Evolutionary conservation across 768 basidiomycete species (phyloP), one percentile per base, ranked within the genome.

Genomic region (Cyclocybe aegerita): DNA sequence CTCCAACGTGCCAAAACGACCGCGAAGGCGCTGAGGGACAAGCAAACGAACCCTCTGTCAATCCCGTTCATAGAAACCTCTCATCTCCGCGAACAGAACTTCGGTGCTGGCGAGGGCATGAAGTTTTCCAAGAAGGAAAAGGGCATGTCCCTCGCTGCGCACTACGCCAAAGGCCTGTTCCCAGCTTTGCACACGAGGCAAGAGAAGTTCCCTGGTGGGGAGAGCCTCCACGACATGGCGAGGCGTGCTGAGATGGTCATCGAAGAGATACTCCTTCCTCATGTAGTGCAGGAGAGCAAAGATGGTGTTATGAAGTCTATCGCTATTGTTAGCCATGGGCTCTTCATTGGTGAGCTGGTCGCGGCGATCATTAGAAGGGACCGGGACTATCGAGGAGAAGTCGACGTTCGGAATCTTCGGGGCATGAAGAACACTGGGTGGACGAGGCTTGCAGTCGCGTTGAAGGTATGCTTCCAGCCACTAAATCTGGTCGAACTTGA

Each of bases 321-420:
- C 17, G 87, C 81, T 1, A 58, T 91, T 35, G 82, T 90, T 41
- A 89, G 88, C 66, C 90, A 93, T 64, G 88, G 90, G 0, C 57
- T 88, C 15, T 84, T 83, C 64, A 85, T 91, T 39, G 70, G 68
- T 23, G 82, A 86, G 65, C 65, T 86, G 10, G 61, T 88, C 4
- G 70, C 72, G 16, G 76, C 77, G 23, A 63, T 90, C 39, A 55
- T 81, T 49, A 73, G 65, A 56, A 54, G 70, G 73, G 53, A 66
- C 59, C 29, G 53, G 56, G 35, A 65, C 50, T 1, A 59, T 8
- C 16, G 42, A 60, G 41, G 57, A 56, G n/a, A 57, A 46, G 4
- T 48, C 17, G 43, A 59, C 39, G 45, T 55, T 46, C 48, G 65
- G 15, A 64, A 72, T 36, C 77, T 78, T 50, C 67, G 68, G 47